Conservation (phyloP, 805 yeast genomes). For the Myxozyma lipomycoides region DNA sequence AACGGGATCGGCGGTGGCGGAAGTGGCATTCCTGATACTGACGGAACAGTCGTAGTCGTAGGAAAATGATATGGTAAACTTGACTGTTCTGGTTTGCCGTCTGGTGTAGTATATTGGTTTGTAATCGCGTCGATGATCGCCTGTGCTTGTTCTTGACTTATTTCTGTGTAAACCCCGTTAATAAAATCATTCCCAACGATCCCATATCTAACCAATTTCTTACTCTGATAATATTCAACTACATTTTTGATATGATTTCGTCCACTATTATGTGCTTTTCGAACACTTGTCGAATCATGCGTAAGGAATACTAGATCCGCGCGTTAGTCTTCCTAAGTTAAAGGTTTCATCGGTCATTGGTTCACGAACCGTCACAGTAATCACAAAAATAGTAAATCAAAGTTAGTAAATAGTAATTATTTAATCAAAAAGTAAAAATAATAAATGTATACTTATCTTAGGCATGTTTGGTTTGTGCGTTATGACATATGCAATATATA, state of each 20-base stretch:
- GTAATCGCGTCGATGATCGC: slow-evolving; percentile 24
- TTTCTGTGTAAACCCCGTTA: slow-evolving; percentile 7
- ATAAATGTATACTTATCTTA: slow-evolving; percentile 30
- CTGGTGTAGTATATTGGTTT: slow-evolving; percentile 8
- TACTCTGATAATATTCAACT: slow-evolving; percentile 67
- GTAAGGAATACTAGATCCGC: slow-evolving; percentile 61
- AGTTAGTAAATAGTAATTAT: not conserved
- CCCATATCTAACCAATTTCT: slow-evolving; percentile 26
- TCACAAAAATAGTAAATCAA: slow-evolving; percentile 50
- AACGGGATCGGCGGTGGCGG: slow-evolving; percentile 8
- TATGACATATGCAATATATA: not conserved
- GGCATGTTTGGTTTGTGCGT: slow-evolving; percentile 28
- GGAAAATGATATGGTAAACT: slow-evolving; percentile 22
- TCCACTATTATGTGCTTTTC: slow-evolving; percentile 75
- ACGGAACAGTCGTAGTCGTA: slow-evolving; percentile 2
- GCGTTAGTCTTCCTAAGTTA: slow-evolving; percentile 2
- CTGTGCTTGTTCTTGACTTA: slow-evolving; percentile 28
- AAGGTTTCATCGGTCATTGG: not conserved
- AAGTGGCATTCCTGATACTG: slow-evolving; percentile 9
- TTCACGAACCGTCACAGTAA: slow-evolving; percentile 56
- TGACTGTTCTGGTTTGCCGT: slow-evolving; percentile 10
- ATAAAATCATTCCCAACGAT: not conserved
- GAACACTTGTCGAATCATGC: slow-evolving; percentile 82
- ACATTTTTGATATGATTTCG: slow-evolving; percentile 68
- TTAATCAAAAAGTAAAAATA: slow-evolving; percentile 1